These are phyloP conservation scores for Penicillium paneum DNA, from an alignment of 2,329 filamentous ascomycete genomes.

Conservation along the genomic window DNA sequence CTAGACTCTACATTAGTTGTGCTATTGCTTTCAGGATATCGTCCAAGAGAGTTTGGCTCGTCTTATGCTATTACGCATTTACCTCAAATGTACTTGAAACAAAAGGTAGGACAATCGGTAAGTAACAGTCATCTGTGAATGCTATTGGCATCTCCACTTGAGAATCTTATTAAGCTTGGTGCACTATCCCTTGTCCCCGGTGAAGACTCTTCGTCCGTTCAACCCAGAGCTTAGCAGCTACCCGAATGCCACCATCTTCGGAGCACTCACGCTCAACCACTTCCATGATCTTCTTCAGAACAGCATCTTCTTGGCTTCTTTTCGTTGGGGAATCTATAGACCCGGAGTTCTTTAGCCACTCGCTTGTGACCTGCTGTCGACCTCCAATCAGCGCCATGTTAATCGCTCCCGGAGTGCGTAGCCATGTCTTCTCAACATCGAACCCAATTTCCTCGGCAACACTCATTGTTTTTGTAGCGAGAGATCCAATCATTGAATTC, in stretches of 20 bases:
- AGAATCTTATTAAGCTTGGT: constrained; percentile 6
- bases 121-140: neutral
- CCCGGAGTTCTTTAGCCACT: neutral
- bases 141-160: neutral
- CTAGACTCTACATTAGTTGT: neutral
- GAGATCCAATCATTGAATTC: constrained; percentile 73
- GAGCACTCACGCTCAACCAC: constrained; percentile 57
- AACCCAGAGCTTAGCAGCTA: constrained; percentile 51
- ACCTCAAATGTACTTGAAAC: neutral
- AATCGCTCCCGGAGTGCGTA: constrained; percentile 87
- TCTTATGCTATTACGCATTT: neutral
- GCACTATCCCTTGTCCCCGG: constrained; percentile 45
- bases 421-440: constrained; percentile 73
- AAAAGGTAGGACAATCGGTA: neutral
- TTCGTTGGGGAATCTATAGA: neutral
- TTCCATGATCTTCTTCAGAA: constrained; percentile 53
- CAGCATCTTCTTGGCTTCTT: neutral
- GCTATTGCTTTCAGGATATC: neutral
- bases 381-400: constrained; percentile 77
- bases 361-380: neutral
- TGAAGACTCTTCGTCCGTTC: constrained; percentile 50
- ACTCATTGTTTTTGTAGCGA: constrained; percentile 72
- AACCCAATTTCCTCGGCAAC: constrained; percentile 73
- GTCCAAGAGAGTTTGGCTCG: neutral
- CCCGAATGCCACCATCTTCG: constrained; percentile 44